Base-by-base conservation (phyloP, 352 stramenopile genomes). In the Phytopythium cucurbitacearum region DNA sequence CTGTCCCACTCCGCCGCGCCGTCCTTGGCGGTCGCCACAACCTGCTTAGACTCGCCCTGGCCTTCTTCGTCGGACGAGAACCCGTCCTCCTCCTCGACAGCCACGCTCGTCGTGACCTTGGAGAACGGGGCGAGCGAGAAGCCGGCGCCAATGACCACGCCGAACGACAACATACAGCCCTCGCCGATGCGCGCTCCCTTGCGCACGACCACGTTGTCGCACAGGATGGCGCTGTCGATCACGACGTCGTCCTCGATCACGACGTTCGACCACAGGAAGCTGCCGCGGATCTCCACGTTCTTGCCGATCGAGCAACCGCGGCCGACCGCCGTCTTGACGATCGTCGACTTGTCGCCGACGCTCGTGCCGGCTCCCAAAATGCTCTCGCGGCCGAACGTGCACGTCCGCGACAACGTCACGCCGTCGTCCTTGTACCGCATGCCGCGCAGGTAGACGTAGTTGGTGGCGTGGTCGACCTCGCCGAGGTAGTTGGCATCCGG, bases 401-500 rank as follows among this genome's bases (percentile, higher is more conserved):
- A 88, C 28, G 86, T 88, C 12, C 86, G 85, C 11, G 83, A 74
- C 3, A 95, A 56, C 48, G 53, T 66, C 35, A 95, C 85, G 38
- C 74, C 65, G 10, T 74, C 66, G 45, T 93, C 85, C 62, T 87
- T 88, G 75, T 96, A 96, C 46, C 87, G 68, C 71, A 94, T 89
- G 28, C 80, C 75, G 12, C 85, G 78, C 43, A 92, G 58, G 43
- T 93, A 90, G 43, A 65, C 61, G 57, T 94, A 96, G 59, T 87
- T 73, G 3, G 83, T 83, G 37, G 67, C 72, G 3, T 67, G 51
- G 12, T 60, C 56, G 21, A 44, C 34, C 0, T 56, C 42, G 13
- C 85, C 80, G 3, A 94, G 53, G 40, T 89, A 86, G 60, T 96
- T 96, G 39, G 81, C 85, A 58, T 99, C 96, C 0, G 96, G 93